A percentile compares a stretch with the other conserved stretches of the same genome.
Evolutionary conservation across 768 basidiomycete species (phyloP).

Genomic region (Candolleomyces aberdarensis): DNA sequence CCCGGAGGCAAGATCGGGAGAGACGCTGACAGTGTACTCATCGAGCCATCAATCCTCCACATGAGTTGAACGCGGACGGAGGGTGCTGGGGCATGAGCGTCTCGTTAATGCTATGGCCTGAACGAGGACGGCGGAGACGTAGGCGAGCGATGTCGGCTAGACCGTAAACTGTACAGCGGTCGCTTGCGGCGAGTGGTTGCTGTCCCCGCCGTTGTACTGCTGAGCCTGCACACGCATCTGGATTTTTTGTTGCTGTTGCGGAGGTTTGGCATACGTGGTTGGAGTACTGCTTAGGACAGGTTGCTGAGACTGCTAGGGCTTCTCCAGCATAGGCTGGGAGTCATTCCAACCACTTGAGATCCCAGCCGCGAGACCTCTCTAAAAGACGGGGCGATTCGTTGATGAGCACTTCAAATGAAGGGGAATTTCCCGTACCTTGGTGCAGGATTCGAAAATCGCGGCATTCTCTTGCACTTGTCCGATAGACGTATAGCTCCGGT

Average conservation of each 20-base stretch:
- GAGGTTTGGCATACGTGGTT: constrained; percentile 23
- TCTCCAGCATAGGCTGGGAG: constrained; percentile 9
- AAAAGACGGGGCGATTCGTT: no score
- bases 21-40: constrained; percentile 18
- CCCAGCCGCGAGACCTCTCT: no score
- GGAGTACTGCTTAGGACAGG: constrained; percentile 46
- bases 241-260: constrained; percentile 18
- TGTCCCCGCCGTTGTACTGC: constrained; percentile 29
- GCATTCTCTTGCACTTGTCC: no score
- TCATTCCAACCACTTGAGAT: no score
- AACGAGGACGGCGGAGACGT: constrained; percentile 16
- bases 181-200: constrained; percentile 26
- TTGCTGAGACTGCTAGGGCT: constrained; percentile 22
- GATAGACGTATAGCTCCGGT: no score
- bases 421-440: no score
- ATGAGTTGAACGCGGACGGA: constrained; percentile 23
- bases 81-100: constrained; percentile 24
- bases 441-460: no score
- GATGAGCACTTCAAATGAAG: no score
- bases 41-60: constrained; percentile 14
- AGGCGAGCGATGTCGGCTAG: constrained; percentile 20
- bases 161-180: constrained; percentile 15
- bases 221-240: constrained; percentile 3
- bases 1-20: not conserved
- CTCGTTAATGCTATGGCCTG: constrained; percentile 22